Evolutionary conservation across 1,139 yeast species (phyloP).

Genomic region (Pichia sp.): DNA sequence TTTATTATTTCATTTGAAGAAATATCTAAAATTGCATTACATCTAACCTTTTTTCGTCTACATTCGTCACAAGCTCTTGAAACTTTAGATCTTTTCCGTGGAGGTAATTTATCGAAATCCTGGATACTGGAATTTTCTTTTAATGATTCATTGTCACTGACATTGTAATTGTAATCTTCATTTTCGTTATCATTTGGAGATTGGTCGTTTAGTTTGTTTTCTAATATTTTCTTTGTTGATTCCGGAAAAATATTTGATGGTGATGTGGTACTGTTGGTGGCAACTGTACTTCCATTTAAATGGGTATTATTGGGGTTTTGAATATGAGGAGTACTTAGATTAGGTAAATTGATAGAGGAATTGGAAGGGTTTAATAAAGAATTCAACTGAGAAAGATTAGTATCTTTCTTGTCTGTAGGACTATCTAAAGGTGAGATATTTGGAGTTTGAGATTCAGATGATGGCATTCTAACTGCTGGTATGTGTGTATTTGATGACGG

Average conservation of each 20-base stretch:
- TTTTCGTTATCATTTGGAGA: background rate
- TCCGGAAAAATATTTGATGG: background rate
- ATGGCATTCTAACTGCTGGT: too few species aligned
- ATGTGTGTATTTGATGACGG: too few species aligned
- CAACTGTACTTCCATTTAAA: background rate
- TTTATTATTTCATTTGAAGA: constrained; percentile 41
- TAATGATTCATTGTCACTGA: background rate
- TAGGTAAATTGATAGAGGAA: constrained; percentile 5
- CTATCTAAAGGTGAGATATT: too few species aligned
- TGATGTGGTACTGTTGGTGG: background rate
- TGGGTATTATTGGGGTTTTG: background rate
- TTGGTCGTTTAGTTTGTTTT: too few species aligned
- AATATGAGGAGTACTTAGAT: background rate
- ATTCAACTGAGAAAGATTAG: constrained; percentile 2
- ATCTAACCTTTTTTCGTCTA: constrained; percentile 55
- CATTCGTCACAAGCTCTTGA: constrained; percentile 68
- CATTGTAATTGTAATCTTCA: background rate
- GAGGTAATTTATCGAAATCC: constrained; percentile 2
- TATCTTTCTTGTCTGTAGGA: too few species aligned
- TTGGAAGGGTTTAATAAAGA: constrained; percentile 12
- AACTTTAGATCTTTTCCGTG: constrained; percentile 54
- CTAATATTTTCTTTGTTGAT: background rate
- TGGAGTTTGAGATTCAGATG: too few species aligned
- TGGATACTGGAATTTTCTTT: background rate
- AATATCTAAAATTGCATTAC: constrained; percentile 50